Evolutionary conservation across 2,329 filamentous ascomycete species (phyloP), one percentile per base, ranked within the genome.

Genomic region (Ophiosphaerella herpotricha): DNA sequence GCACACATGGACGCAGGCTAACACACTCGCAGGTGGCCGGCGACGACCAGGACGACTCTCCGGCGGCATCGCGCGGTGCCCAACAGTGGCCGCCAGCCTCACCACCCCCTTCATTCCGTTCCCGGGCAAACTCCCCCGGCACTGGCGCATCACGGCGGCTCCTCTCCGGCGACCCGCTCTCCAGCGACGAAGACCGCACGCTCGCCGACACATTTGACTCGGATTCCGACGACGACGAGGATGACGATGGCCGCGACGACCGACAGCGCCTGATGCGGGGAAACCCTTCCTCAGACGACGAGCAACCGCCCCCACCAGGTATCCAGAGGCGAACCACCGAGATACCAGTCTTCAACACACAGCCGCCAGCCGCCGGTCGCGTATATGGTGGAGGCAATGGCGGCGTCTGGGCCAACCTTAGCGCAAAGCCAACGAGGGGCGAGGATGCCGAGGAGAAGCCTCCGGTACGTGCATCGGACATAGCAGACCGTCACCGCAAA

Each of bases 331-430:
- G 78, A 52, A 76, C 79, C 7, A 85, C 82, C 8, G 76, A 83
- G 55, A 70, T 85, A 37, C 83, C 84, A 1, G 75, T 73, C 3
- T 84, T 82, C 59, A 61, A 64, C 47, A 61, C 66, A n/a, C 61
- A 76, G 13, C 57, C 72, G 13, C 59, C 75, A 3, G 72, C 73
- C 32, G 71, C 74, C 18, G 67, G 66, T 35, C 77, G 84, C 54
- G 81, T 89, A 2, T 85, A 90, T 54, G 88, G 90, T 37, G 68
- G 86, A n/a, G 86, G 89, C 46, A 91, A 90, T 42, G 94, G 97
- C 74, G 94, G 94, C 54, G 94, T 99, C 23, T 99, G 96, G 76
- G 94, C 93, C 46, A 99, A 99, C 71, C 76, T 99, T 60, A 91
- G 85, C 60, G 94, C 94, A 12, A 93, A 96, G 71, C 93, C 93